These are phyloP conservation scores for Phylloporus sp. DNA, from an alignment of 768 basidiomycete genomes.

Conservation along the genomic window DNA sequence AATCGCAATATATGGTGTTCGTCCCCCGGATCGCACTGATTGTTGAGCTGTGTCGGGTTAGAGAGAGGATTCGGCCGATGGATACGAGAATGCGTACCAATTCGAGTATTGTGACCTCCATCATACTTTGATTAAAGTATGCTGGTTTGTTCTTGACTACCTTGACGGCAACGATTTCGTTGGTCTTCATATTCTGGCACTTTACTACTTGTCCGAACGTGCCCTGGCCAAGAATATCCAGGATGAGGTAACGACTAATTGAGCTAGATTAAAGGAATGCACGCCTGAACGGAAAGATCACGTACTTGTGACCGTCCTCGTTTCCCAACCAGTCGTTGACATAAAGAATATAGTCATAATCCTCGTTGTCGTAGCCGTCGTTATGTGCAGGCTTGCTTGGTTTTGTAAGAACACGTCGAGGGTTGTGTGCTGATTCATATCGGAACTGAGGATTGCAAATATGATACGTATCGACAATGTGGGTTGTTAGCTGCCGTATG, in stretches of 20 bases:
- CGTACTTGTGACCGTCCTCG: slow-evolving; percentile 93
- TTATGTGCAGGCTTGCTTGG: slow-evolving; percentile 95
- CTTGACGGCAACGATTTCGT: slow-evolving; percentile 98
- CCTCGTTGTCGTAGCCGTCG: slow-evolving; percentile 97
- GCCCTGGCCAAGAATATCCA: slow-evolving; percentile 97
- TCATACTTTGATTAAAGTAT: slow-evolving; percentile 99
- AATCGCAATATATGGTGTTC: slow-evolving; percentile 95
- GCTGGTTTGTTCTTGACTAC: slow-evolving; percentile 99
- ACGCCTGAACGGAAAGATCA: slow-evolving; percentile 15
- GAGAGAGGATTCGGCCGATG: neutral
- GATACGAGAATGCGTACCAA: slow-evolving; percentile 56
- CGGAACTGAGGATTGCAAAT: slow-evolving; percentile 94
- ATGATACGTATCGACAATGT: slow-evolving; percentile 86
- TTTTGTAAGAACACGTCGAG: slow-evolving; percentile 93
- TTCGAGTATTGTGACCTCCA: slow-evolving; percentile 98
- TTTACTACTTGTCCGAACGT: slow-evolving; percentile 99
- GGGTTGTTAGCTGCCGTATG: slow-evolving; percentile 71
- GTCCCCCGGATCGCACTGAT: slow-evolving; percentile 88
- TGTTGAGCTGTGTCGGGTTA: slow-evolving; percentile 70
- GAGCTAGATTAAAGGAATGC: slow-evolving; percentile 13
- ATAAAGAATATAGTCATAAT: slow-evolving; percentile 98
- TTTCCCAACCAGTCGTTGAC: slow-evolving; percentile 97
- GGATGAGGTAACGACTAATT: slow-evolving; percentile 79
- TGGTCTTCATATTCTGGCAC: slow-evolving; percentile 99
- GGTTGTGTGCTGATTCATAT: slow-evolving; percentile 94